These are phyloP conservation scores for Rhytidiadelphus loreus DNA, from an alignment of 225 moss, liverwort and hornwort genomes.

Conservation along the genomic window DNA sequence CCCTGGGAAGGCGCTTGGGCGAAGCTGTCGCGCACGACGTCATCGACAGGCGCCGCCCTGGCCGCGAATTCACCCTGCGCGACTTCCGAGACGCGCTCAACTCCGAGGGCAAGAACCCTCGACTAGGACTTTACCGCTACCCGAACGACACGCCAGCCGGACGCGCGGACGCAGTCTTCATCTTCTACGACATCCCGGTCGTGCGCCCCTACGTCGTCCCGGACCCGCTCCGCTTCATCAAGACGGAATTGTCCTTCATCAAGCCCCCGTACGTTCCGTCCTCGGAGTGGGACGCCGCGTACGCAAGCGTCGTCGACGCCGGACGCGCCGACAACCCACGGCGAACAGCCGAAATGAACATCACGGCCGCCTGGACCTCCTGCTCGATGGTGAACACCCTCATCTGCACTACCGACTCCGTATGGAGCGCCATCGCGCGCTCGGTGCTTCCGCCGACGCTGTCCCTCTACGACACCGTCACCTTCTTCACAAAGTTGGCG, in stretches of 20 bases:
- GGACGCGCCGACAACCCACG: background rate
- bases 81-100: background rate
- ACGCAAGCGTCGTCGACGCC: background rate
- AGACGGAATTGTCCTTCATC: background rate
- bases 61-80: background rate
- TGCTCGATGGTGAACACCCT: background rate
- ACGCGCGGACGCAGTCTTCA: background rate
- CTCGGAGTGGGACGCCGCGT: background rate
- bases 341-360: slow-evolving; percentile 1
- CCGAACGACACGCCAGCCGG: background rate
- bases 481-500: background rate
- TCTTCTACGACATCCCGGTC: background rate
- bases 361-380: background rate
- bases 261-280: background rate
- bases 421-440: background rate
- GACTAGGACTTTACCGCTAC: background rate
- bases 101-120: background rate
- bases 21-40: background rate
- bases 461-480: background rate
- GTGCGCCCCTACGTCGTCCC: background rate
- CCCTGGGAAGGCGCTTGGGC: background rate
- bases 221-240: background rate
- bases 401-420: background rate
- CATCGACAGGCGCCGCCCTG: background rate
- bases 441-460: background rate